These are phyloP conservation scores for Pythium grandisporangium DNA, from an alignment of 352 stramenopile species.

Conservation along the genomic window DNA sequence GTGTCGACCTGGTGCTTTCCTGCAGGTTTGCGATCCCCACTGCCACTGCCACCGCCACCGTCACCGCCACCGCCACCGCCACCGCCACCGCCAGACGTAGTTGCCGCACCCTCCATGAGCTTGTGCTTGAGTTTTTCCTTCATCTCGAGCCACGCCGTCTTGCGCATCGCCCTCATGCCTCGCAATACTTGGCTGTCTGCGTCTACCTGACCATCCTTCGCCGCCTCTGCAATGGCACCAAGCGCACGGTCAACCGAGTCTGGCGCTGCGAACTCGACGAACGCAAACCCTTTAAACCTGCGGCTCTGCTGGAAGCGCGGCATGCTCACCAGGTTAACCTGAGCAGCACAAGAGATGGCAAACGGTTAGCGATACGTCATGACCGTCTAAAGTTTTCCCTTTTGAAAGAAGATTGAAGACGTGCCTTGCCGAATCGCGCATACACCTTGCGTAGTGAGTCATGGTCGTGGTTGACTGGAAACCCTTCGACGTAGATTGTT, in stretches of 20 bases:
- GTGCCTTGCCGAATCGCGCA: conserved; percentile 50
- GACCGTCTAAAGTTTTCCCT: no score
- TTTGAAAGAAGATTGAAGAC: not conserved
- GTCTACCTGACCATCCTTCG: conserved; percentile 12
- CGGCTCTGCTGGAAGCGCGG: conserved; percentile 54
- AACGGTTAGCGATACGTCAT: no score
- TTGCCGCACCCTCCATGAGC: no score
- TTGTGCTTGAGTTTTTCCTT: conserved; percentile 62
- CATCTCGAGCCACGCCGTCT: conserved; percentile 45
- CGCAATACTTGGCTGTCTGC: no score
- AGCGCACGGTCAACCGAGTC: conserved; percentile 18
- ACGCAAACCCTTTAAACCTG: conserved; percentile 77
- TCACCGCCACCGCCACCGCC: no score
- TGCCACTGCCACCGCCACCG: no score
- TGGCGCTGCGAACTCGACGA: conserved; percentile 58
- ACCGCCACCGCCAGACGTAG: no score
- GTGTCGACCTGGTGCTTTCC: no score
- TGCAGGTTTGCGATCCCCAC: no score
- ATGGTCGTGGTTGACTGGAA: conserved; percentile 44
- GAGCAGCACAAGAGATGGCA: no score
- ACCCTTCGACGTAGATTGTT: conserved; percentile 75
- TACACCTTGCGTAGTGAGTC: conserved; percentile 53
- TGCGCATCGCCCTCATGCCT: conserved; percentile 47
- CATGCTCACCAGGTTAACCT: conserved; percentile 69
- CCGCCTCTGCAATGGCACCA: conserved; percentile 8